Conservation (phyloP, 2,329 filamentous ascomycete species). For the Dactylellina sp. region DNA sequence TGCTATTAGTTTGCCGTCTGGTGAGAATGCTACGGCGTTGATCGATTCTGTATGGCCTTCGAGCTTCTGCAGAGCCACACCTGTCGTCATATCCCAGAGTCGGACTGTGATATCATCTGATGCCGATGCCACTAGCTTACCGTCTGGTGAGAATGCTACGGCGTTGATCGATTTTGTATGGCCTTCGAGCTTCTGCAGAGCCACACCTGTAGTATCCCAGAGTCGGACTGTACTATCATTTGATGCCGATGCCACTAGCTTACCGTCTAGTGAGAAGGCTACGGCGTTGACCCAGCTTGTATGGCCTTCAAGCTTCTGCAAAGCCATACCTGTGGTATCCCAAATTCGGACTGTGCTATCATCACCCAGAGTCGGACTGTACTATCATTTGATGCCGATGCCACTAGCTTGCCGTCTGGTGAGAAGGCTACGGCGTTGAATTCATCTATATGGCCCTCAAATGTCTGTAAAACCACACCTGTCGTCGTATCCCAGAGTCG, state of each 20-base stretch:
- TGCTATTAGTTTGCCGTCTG: not conserved
- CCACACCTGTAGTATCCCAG: no score
- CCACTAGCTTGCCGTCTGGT: slow-evolving; percentile 58
- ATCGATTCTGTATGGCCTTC: not conserved
- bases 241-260: slow-evolving; percentile 45
- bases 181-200: no score
- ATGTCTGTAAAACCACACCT: not conserved
- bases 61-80: not conserved
- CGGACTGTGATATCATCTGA: not conserved
- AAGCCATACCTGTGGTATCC: no score
- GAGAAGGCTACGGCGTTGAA: slow-evolving; percentile 58
- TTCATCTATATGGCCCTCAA: no score
- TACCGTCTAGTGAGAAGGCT: not conserved
- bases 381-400: slow-evolving; percentile 59
- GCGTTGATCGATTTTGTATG: not conserved
- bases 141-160: slow-evolving; percentile 8
- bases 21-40: not conserved
- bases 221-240: slow-evolving; percentile 37
- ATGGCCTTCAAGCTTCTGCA: no score
- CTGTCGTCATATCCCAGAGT: not conserved
- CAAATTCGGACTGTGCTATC: not conserved
- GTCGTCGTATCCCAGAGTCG: not conserved
- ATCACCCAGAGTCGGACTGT: not conserved
- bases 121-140: not conserved
- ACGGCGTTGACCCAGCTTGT: not conserved